Base-by-base conservation (phyloP, 2,329 filamentous ascomycete species). In the Arthroderma sp. region DNA sequence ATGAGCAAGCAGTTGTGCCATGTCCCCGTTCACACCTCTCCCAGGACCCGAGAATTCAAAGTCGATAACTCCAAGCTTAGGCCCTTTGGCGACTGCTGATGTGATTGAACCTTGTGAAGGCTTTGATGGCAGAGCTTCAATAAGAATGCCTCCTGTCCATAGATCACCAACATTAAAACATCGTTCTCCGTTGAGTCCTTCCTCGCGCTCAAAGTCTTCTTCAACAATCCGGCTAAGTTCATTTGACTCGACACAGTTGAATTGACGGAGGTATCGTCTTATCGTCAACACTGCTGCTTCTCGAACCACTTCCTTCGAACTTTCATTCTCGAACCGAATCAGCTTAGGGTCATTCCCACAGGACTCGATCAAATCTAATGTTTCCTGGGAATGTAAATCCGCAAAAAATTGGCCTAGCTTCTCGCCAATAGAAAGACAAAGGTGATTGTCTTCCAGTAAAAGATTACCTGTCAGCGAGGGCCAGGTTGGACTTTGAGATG, bases 1-100 rank as follows among this genome's bases (percentile, higher is more conserved):
- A 41, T 61, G 59, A 31, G 59, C 57, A 43, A 56, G 49, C n/a
- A 61, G 44, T 44, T 61, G 57, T 11, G 55, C 55, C 55, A 59
- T 57, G 17, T 59, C 55, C 4, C 57, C 57, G 44, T 59, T 58
- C 4, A 43, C 41, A 38, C 52, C 57, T 47, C 55, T 44, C 3
- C 57, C 57, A 28, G 51, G 25, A 37, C 57, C 59, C 4, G 57
- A 54, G 19, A 59, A 55, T 39, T 59, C 58, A 55, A 58, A 61
- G 55, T 59, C 57, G 31, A 61, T 61, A 51, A 54, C 52, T 19
- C 55, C 55, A 5, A 59, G 43, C 8, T 59, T 59, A 56, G 44
- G 43, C 28, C 54, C 54, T 23, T 13, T 35, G 4, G 17, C n/a
- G 17, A n/a, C 21, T 17, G 9, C 25, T 3, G 13, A 13, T 15